These are phyloP conservation scores for Aspergillus hancockii DNA, from an alignment of 495 filamentous ascomycete genomes.

Conservation along the genomic window DNA sequence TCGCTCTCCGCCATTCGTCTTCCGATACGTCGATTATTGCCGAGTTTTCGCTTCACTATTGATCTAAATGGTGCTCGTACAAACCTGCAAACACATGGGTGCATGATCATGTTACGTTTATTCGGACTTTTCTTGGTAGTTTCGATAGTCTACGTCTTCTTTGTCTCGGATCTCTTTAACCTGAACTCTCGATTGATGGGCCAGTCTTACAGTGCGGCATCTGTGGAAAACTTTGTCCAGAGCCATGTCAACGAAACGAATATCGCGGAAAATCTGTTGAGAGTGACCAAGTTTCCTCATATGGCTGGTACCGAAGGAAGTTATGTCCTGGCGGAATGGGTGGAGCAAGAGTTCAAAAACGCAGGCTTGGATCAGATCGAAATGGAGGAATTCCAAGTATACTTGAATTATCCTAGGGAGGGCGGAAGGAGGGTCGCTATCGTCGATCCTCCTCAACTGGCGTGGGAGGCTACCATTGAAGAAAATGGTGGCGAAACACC, in stretches of 20 bases:
- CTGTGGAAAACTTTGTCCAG: constrained; percentile 70
- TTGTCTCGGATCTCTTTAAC: constrained; percentile 78
- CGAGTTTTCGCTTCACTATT: constrained; percentile 39
- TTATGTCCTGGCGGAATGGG: constrained; percentile 76
- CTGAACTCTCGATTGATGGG: constrained; percentile 44
- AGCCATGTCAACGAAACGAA: constrained; percentile 62
- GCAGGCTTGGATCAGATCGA: constrained; percentile 71
- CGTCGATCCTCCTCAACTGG: constrained; percentile 64
- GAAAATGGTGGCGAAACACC: constrained; percentile 68
- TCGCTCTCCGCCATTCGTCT: constrained; percentile 56
- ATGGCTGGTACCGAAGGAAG: constrained; percentile 90
- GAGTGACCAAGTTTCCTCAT: constrained; percentile 79
- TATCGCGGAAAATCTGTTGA: constrained; percentile 69
- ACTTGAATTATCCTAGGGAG: constrained; percentile 84
- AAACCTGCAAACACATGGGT: constrained; percentile 40
- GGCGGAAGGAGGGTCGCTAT: constrained; percentile 81
- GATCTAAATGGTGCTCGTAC: constrained; percentile 32
- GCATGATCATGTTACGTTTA: constrained; percentile 67
- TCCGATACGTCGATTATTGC: constrained; percentile 52
- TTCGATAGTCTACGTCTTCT: constrained; percentile 75
- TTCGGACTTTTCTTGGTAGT: constrained; percentile 74
- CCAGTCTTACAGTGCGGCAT: constrained; percentile 54
- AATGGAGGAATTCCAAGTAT: constrained; percentile 79
- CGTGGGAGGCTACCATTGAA: constrained; percentile 84
- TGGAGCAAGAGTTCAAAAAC: constrained; percentile 69